Conservation (phyloP, 306 rosid species). For the Sicyos baderoa region DNA sequence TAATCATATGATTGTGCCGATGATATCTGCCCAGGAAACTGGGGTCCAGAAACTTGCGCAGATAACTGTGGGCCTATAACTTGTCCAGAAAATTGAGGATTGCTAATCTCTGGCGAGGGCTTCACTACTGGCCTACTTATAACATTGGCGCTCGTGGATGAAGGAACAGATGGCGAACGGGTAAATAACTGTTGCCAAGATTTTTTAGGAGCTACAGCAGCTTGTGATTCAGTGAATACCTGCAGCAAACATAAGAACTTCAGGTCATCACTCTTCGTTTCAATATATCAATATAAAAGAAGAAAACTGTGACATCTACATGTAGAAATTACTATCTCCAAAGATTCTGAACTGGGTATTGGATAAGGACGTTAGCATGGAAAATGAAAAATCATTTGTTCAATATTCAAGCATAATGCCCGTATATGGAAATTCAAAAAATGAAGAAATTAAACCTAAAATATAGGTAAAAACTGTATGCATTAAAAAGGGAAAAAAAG, state of each 20-base stretch:
- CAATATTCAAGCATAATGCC: not conserved
- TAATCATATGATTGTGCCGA: constrained; percentile 59
- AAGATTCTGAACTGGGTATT: not conserved
- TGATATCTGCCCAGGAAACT: constrained; percentile 40
- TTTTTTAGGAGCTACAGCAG: constrained; percentile 63
- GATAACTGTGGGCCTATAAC: constrained; percentile 12
- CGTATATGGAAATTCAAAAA: not conserved
- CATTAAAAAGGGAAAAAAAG: not conserved
- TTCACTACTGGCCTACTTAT: constrained; percentile 79
- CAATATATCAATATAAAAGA: not conserved
- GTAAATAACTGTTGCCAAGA: constrained; percentile 97
- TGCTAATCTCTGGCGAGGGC: constrained; percentile 48
- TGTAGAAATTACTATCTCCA: not conserved
- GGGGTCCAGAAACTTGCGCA: constrained; percentile 25
- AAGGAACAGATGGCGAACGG: constrained; percentile 55
- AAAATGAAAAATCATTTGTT: not conserved
- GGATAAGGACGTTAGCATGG: not conserved
- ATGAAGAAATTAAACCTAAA: not conserved
- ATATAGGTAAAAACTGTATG: not conserved
- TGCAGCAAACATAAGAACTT: constrained; percentile 40
- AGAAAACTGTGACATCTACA: not conserved
- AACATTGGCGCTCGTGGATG: constrained; percentile 56
- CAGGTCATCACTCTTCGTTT: constrained; percentile 17
- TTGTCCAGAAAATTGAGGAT: constrained; percentile 46
- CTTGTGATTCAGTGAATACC: constrained; percentile 58